Conservation (phyloP, 2,329 filamentous ascomycete species). For the Zymoseptoria tritici region DNA sequence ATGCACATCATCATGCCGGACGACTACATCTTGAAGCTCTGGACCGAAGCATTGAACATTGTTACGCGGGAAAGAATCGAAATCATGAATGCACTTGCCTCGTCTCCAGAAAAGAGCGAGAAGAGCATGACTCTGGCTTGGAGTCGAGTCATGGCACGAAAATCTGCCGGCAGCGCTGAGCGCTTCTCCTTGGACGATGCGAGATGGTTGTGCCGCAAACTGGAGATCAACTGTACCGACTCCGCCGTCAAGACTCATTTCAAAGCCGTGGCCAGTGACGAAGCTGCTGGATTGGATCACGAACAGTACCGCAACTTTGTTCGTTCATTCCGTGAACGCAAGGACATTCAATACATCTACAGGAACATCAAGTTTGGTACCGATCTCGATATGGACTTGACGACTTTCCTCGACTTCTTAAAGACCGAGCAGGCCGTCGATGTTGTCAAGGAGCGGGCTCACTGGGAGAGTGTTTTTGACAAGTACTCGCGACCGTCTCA, state of each 20-base stretch:
- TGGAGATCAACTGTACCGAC: conserved; percentile 85
- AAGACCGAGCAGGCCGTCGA: conserved; percentile 67
- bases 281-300: conserved; percentile 64
- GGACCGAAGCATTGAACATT: conserved; percentile 76
- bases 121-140: conserved; percentile 60
- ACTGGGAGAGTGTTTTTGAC: conserved; percentile 66
- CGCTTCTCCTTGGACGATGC: conserved; percentile 71
- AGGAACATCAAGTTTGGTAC: conserved; percentile 42
- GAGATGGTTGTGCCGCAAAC: conserved; percentile 73
- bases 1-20: conserved; percentile 81
- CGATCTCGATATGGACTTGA: conserved; percentile 57
- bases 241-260: conserved; percentile 69
- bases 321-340: conserved; percentile 70
- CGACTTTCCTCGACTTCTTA: conserved; percentile 71
- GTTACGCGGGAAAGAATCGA: conserved; percentile 82
- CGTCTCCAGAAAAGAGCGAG: conserved; percentile 66
- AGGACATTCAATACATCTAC: conserved; percentile 72
- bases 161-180: conserved; percentile 55
- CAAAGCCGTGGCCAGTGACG: conserved; percentile 58
- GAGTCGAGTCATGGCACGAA: conserved; percentile 71
- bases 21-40: conserved; percentile 62
- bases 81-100: conserved; percentile 81
- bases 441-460: conserved; percentile 54
- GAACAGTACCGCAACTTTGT: conserved; percentile 79
- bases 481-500: conserved; percentile 21